Percentiles rank a stretch among this genome's conserved stretches.
phyloP scores from a whole-genome alignment of 768 basidiomycete genomes.

The Cystofilobasidium capitatum region DNA sequence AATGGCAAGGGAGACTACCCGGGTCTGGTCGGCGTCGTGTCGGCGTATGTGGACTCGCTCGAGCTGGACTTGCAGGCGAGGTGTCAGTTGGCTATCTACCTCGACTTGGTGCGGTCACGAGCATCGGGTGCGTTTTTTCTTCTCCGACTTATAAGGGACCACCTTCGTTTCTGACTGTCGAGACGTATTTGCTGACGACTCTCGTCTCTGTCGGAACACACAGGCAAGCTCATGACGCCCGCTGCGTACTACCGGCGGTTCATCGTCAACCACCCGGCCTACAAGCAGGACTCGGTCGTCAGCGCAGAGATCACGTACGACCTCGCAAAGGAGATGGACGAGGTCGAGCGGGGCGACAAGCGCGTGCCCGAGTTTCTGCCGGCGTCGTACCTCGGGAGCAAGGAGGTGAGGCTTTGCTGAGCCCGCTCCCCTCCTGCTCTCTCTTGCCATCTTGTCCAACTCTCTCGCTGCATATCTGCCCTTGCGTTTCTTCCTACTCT shows the following conservation, averaged over 20 bases:
- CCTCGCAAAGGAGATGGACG: slow-evolving; percentile 32
- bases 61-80: slow-evolving; percentile 59
- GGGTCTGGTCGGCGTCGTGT: slow-evolving; percentile 69
- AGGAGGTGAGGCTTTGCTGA: not conserved
- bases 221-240: slow-evolving; percentile 70
- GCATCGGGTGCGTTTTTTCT: not conserved
- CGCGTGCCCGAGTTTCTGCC: not conserved
- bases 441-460: too few species aligned
- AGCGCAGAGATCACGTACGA: slow-evolving; percentile 89
- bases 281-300: slow-evolving; percentile 87
- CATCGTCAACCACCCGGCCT: slow-evolving; percentile 79
- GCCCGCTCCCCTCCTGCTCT: not conserved
- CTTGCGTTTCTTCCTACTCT: too few species aligned
- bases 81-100: slow-evolving; percentile 27
- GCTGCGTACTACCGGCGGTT: slow-evolving; percentile 92
- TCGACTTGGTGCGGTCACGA: not conserved
- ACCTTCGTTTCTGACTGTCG: not conserved
- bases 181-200: not conserved
- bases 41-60: slow-evolving; percentile 74
- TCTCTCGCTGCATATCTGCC: too few species aligned
- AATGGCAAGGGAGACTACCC: slow-evolving; percentile 80
- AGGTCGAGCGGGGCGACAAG: not conserved
- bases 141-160: not conserved
- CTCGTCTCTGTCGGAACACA: not conserved
- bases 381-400: not conserved